Evolutionary conservation across 2,329 filamentous ascomycete genomes (phyloP), one percentile per base, ranked within the genome.

Genomic region (Clarireedia sp.): DNA sequence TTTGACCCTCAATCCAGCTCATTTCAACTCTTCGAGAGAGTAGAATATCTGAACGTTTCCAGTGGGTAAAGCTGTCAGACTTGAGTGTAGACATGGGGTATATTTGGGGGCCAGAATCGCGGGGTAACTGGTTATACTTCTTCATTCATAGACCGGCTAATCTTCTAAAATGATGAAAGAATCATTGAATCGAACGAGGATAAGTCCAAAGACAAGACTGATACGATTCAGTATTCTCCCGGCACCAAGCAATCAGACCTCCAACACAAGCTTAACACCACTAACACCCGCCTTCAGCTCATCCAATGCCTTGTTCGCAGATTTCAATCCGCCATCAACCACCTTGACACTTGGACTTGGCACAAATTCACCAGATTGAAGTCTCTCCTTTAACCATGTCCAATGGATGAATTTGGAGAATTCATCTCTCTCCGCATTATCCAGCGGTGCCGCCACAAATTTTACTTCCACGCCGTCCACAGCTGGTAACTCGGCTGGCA

Each of bases 391-490:
- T 54, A 38, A 64, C 67, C 48, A 77, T 7, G 43, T 53, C 19
- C 26, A 29, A 16, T n/a, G 45, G 3, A 48, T 14, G 17, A 24
- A 44, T 8, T 14, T 44, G 14, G 38, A 55, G 54, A 41, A 54
- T 23, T 24, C 21, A 26, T n/a, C 46, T 63, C 72, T 65, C 63
- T 75, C 76, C 53, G 74, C 63, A 16, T 67, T 67, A 57, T 80
- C 80, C 50, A 73, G 75, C 63, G 77, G 74, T 40, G 68, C 72
- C 47, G 79, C 59, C 56, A 84, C 46, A 26, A 54, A 54, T 19
- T 50, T 44, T 19, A 50, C 26, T 17, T 43, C 40, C 2, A 54
- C 16, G 17, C 46, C 52, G 12, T 54, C 46, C 17, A 49, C 17
- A 29, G 24, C 23, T 50, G 37, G 17, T 3, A 33, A 16, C 10